Evolutionary conservation across 2,329 filamentous ascomycete species (phyloP), one percentile per base, ranked within the genome.

Genomic region (Botrytis galanthina): DNA sequence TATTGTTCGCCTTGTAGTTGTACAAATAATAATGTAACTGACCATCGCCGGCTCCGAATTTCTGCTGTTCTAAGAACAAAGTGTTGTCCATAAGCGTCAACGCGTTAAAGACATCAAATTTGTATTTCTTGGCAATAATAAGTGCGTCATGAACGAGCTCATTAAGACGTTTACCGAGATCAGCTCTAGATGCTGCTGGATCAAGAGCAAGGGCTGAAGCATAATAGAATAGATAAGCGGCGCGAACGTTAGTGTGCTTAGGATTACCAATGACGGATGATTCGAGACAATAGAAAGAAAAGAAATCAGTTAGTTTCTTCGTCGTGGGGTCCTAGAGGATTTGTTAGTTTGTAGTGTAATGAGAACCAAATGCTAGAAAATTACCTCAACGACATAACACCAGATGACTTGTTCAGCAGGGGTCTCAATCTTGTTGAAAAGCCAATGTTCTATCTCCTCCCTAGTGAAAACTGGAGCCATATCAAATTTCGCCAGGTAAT

Each of bases 191-290:
- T 14, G 85, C 80, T 7, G 89, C 85, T 61, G 85, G 83, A 4
- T 83, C 81, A 76, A 98, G 92, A 18, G 91, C 95, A 8, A 88
- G 85, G 79, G 97, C 94, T 10, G 92, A 92, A 73, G 93, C 96
- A 81, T 99, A 99, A 87, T 99, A 99, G 85, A 95, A 99, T 72
- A 98, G 88, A 83, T 99, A 99, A 44, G 96, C 96, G 5, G 95
- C 96, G 77, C 91, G 92, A 79, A 99, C 90, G 73, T 90, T 89
- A 74, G 90, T 88, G 84, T 97, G 92, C 81, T 93, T 93, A 63
- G 89, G 85, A 80, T 94, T 90, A 78, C 92, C 91, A 79, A 99
- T 97, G 74, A 98, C 92, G 1, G 94, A 96, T 26, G 94, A 97
- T 82, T 97, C 94, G 48, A 99, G 91, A 80, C 90, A 91, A 86